Evolutionary conservation across 1,139 yeast genomes (phyloP), one percentile per base, ranked within the genome.

Genomic region (Hansenula anomala): DNA sequence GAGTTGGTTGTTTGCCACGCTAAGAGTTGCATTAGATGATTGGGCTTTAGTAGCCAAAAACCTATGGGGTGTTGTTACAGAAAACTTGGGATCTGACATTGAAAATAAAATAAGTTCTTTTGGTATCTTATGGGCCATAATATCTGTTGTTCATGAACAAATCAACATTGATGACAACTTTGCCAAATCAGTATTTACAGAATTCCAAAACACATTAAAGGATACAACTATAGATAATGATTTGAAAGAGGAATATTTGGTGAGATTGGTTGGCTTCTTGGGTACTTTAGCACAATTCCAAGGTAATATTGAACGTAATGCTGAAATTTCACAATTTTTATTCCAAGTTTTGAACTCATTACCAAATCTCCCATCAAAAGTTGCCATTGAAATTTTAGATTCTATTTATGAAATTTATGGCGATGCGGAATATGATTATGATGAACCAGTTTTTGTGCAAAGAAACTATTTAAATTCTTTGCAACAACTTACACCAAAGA

Each of bases 341-440:
- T 40, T 79, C 20, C 47, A 58, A 9, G 60, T 55, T 17, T 42
- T 58, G 23, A 42, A 60, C 18, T 39, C 47, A 6, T 43, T 56
- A 18, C 57, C 58, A 20, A 49, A 55, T 10, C 44, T 56, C 10
- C 60, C 59, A 6, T 57, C 52, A 7, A 28, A 65, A 42, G 59
- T 80, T 8, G 66, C 78, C 7, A 61, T 80, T 38, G 92, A 84
- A 42, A 63, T 80, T 18, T 60, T 86, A 25, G 81, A 87, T 51
- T 65, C 75, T 9, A 54, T 89, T 10, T 88, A 78, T 59, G 96
- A 88, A 45, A 67, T 89, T 8, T 92, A 84, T 60, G 87, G 85
- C n/a, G 97, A 92, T 61, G 69, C 67, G 20, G 69, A 66, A 25
- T 83, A 68, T 52, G 70, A 67, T 14, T 90, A 87, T 54, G 95